Evolutionary conservation across 768 basidiomycete species (phyloP).

Genomic region (Lyophyllum shimeji): DNA sequence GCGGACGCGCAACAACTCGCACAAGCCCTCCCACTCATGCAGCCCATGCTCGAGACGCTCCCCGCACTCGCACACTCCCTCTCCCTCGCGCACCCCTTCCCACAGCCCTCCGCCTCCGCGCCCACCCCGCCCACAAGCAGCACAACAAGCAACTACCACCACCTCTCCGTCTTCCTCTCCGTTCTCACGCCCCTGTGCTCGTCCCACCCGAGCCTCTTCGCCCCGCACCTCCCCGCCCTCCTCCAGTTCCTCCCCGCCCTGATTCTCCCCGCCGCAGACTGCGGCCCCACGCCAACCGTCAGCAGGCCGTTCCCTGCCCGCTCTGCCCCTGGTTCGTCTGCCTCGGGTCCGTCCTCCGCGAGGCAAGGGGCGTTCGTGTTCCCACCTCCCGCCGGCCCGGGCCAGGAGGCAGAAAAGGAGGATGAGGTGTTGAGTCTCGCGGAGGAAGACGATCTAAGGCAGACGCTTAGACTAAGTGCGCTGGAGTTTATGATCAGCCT

Average conservation of each 20-base stretch:
- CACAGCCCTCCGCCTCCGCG: too few relatives aligned
- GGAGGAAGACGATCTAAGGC: constrained; percentile 62
- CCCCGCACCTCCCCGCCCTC: constrained; percentile 65
- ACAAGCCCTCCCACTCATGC: constrained; percentile 11
- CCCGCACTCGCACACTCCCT: constrained; percentile 16
- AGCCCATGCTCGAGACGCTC: background rate
- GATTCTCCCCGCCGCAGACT: constrained; percentile 58
- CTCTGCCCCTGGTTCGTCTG: constrained; percentile 7
- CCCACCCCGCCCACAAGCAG: constrained; percentile 9
- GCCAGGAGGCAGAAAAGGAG: constrained; percentile 25
- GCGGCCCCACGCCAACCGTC: constrained; percentile 51
- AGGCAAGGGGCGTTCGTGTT: constrained; percentile 41
- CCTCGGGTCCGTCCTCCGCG: background rate
- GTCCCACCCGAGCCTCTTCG: constrained; percentile 70
- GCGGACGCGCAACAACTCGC: constrained; percentile 75
- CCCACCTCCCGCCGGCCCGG: constrained; percentile 29
- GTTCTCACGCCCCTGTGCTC: constrained; percentile 71
- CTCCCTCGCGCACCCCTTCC: background rate
- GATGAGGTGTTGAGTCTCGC: constrained; percentile 30
- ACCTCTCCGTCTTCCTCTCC: constrained; percentile 65
- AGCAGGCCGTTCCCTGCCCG: constrained; percentile 42
- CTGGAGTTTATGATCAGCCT: constrained; percentile 83
- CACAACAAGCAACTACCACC: constrained; percentile 35
- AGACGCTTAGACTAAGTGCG: constrained; percentile 69
- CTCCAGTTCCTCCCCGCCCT: constrained; percentile 70